Conservation (phyloP, 73 alveolate species). For the Paramecium octaurelia region DNA sequence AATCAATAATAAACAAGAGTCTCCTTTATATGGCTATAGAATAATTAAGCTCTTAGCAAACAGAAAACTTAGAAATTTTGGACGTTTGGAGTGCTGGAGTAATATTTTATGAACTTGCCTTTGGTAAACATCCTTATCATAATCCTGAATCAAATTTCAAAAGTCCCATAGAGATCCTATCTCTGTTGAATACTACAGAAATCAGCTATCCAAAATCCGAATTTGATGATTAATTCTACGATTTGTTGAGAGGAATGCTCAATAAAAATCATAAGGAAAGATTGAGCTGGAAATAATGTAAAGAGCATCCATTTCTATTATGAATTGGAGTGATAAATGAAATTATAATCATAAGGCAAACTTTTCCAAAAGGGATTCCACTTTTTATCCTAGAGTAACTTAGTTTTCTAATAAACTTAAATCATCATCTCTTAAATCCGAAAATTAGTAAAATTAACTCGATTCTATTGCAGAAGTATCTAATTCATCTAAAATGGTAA, state of each 20-base stretch:
- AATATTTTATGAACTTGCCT: not conserved
- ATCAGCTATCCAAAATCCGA: not conserved
- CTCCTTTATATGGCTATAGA: not conserved
- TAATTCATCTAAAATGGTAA: not conserved
- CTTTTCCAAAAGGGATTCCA: not conserved
- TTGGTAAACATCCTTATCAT: not conserved
- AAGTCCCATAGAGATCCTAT: not conserved
- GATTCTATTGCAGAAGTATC: not conserved
- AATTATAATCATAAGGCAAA: not conserved
- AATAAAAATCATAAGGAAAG: not conserved
- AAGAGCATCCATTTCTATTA: not conserved
- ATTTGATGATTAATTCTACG: not conserved
- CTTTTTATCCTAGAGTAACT: not conserved
- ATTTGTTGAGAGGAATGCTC: not conserved
- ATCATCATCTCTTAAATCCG: not conserved
- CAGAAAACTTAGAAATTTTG: not conserved
- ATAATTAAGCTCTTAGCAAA: not conserved
- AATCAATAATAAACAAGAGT: not conserved
- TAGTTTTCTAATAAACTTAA: not conserved
- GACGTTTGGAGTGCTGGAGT: conserved; percentile 26
- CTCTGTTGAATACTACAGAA: not conserved
- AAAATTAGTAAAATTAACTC: not conserved
- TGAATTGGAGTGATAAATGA: not conserved
- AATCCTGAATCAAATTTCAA: not conserved
- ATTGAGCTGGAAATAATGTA: not conserved